Conservation (phyloP, 169 alveolate species). For the Sarcocystis neurona region DNA sequence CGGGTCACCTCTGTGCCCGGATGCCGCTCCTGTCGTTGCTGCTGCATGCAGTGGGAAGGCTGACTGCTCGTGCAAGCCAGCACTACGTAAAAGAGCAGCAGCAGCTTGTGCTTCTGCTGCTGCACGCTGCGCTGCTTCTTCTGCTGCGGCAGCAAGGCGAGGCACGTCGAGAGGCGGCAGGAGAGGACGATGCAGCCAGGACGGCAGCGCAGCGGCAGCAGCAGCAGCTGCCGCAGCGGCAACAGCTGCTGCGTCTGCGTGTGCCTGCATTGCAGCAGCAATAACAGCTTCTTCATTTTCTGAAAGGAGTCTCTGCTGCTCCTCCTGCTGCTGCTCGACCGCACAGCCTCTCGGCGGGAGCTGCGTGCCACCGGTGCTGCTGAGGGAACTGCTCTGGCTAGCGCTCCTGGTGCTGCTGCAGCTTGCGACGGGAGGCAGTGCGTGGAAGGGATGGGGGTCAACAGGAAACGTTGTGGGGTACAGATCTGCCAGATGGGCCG, state of each 20-base stretch:
- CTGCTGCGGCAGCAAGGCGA: neutral
- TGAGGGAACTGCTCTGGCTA: neutral
- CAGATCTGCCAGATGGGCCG: neutral
- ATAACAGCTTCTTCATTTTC: neutral
- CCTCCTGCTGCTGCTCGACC: slow-evolving; percentile 14
- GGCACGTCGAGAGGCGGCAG: slow-evolving; percentile 44
- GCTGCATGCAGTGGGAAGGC: neutral
- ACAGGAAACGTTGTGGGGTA: slow-evolving; percentile 27
- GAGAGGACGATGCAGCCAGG: slow-evolving; percentile 59
- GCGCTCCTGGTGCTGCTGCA: neutral
- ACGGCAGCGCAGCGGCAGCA: slow-evolving; percentile 49
- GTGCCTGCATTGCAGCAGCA: neutral
- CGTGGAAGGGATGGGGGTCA: slow-evolving; percentile 53
- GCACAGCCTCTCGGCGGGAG: slow-evolving; percentile 8
- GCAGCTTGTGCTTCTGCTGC: neutral
- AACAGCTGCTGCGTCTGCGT: neutral
- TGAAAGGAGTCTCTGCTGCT: neutral
- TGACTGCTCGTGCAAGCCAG: no score
- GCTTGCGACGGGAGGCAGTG: slow-evolving; percentile 29
- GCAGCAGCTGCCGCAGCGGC: neutral
- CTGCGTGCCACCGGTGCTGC: neutral
- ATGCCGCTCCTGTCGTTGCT: neutral
- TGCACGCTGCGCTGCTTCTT: slow-evolving; percentile 2
- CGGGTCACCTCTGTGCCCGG: neutral
- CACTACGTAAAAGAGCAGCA: neutral